Base-by-base conservation (phyloP, 768 basidiomycete genomes). In the Cystofilobasidium bisporidii region DNA sequence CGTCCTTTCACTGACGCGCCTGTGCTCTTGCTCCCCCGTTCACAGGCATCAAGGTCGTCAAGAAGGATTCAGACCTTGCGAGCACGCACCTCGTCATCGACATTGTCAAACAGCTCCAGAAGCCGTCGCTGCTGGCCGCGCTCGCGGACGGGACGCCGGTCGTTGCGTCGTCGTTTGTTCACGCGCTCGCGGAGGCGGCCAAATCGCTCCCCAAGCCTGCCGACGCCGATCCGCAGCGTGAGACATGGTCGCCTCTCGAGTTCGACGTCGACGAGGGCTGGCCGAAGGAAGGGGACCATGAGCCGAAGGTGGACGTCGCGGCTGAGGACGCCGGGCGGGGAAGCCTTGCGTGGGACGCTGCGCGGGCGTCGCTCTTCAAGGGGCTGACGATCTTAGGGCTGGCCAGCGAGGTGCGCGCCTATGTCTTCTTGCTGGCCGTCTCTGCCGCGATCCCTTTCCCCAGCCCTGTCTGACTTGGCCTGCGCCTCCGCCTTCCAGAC, bases 41-140 rank as follows among this genome's bases (percentile, higher is more conserved):
- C n/a, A 24, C 53, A 56, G 53, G 53, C 53, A 1, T 56, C 53
- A 56, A 56, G 53, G 53, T 56, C 28, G 53, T 56, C 30, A 28
- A 32, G 15, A 56, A 56, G 53, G 30, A 56, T 30, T 17, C 18
- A 3, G 53, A 32, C 12, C 28, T 10, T 4, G 12, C n/a, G 14
- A 32, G 12, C 28, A 56, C 53, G 6, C 53, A 56, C n/a, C 30
- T 56, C 6, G 28, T 56, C 53, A 2, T n/a, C 15, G 53, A 56
- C 15, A 48, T n/a, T 10, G n/a, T n/a, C 47, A 56, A 28, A 20
- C 4, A 15, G 26, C 6, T 56, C 28, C 11, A 4, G 28, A 56
- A 56, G 53, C 18, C 28, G 6, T 8, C 26, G 9, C 3, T 32
- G 5, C 53, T 56, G 12, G 17, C 3, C 28, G 53, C 53, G 6